Conservation (phyloP, 129 eudicot genomes). For the Arctium lappa region DNA sequence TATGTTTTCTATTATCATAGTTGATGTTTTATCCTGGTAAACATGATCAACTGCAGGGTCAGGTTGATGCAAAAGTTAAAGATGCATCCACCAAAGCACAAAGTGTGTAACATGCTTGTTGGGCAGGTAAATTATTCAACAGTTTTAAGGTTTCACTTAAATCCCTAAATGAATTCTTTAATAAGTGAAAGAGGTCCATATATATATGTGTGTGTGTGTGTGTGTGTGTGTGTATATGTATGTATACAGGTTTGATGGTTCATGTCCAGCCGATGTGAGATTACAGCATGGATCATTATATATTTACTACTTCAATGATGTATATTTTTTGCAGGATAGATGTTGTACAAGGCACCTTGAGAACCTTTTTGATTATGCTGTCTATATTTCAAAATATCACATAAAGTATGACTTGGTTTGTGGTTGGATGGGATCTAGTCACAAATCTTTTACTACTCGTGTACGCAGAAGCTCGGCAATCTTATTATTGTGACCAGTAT, state of each 20-base stretch:
- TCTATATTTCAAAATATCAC: slow-evolving; percentile 21
- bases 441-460: slow-evolving; percentile 6
- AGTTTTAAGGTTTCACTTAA: not conserved
- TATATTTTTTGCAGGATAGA: slow-evolving; percentile 26
- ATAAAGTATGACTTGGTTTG: slow-evolving; percentile 13
- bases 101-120: slow-evolving; percentile 33
- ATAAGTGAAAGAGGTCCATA: not conserved
- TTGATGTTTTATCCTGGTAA: not conserved
- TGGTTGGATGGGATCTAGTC: not conserved
- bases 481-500: not conserved
- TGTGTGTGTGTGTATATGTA: not conserved
- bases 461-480: not conserved
- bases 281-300: not conserved
- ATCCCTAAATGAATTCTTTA: not conserved
- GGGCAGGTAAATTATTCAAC: slow-evolving; percentile 28
- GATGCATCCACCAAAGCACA: slow-evolving; percentile 40
- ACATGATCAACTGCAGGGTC: slow-evolving; percentile 31
- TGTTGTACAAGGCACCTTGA: slow-evolving; percentile 15
- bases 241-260: not conserved
- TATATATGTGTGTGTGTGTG: not conserved
- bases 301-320: not conserved
- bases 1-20: not conserved
- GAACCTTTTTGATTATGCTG: slow-evolving; percentile 18
- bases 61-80: slow-evolving; percentile 45
- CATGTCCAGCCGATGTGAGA: not conserved